These are phyloP conservation scores for Cerioporus squamosus DNA, from an alignment of 1,284 basidiomycete species.

Conservation along the genomic window DNA sequence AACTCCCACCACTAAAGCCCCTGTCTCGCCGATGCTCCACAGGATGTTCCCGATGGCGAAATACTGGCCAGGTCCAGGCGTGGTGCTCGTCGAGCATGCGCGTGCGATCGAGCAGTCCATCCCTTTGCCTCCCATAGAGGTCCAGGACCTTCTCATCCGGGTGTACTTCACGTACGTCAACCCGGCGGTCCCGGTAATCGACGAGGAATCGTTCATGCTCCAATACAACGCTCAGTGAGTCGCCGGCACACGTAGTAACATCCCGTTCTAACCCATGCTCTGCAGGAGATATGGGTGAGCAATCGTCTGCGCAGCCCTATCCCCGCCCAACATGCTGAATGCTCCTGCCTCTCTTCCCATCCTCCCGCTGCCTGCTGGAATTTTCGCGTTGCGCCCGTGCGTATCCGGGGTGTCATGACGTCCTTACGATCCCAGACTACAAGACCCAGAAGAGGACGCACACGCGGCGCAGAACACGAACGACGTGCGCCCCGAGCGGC, in stretches of 20 bases:
- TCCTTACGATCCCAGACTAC: conserved; percentile 1
- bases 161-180: conserved; percentile 84
- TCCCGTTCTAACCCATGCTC: not conserved
- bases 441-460: not conserved
- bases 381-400: no score
- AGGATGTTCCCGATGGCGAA: conserved; percentile 78
- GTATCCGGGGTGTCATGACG: not conserved
- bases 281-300: conserved; percentile 14
- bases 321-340: not conserved
- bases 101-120: conserved; percentile 43
- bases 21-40: not conserved
- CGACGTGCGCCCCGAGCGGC: conserved; percentile 32
- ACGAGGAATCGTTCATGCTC: conserved; percentile 70
- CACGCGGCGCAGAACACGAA: not conserved
- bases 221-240: conserved; percentile 65
- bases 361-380: no score
- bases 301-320: not conserved
- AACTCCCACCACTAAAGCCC: no score
- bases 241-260: not conserved
- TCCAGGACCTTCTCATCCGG: conserved; percentile 71
- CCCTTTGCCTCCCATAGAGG: conserved; percentile 55
- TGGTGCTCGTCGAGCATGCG: not conserved
- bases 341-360: not conserved
- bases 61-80: conserved; percentile 20
- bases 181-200: conserved; percentile 75